Base-by-base conservation (phyloP, 1,139 yeast genomes). In the Casaregolazyma lundiana region DNA sequence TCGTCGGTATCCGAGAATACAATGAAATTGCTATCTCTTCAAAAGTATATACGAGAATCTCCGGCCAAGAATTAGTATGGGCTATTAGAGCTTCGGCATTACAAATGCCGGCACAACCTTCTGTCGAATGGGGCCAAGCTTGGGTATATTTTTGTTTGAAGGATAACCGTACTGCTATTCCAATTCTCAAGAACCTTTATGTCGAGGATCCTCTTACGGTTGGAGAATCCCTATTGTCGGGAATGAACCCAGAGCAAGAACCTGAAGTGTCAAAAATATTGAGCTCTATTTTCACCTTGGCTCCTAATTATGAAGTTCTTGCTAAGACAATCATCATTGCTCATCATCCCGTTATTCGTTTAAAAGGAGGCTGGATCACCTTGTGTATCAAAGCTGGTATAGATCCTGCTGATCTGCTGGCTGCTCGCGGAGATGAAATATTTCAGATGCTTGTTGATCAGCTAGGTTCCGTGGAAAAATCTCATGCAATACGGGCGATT, bases 301-400 rank as follows among this genome's bases (percentile, higher is more conserved):
- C 21, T 63, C 26, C 44, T 7, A 24, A 21, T 26, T 35, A 38
- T 37, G 52, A 67, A 3, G 72, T 76, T 29, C 59, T 81, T 19
- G 60, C 73, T 16, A 65, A 70, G 6, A 51, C 80, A 18, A 62
- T 85, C n/a, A 67, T 84, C 21, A 59, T 78, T 8, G 70, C 84
- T 8, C 87, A 85, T 60, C 79, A 77, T 53, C 55, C 65, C 1
- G 60, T 53, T 3, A 65, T 75, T 24, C 64, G 66, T 2, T 60
- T 72, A 6, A 77, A 76, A 46, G 72, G 72, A 49, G 82, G 85
- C 2, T 92, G 98, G 98, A 84, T 89, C 37, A 86, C 86, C 0
- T 67, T 89, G 43, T 81, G 81, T 38, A 79, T 84, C 57, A 70
- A 78, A 46, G 73, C 84, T 8, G 65, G 67, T 4, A 60, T 79